Base-by-base conservation (phyloP, 129 eudicot genomes). In the Oenanthe sinensis region DNA sequence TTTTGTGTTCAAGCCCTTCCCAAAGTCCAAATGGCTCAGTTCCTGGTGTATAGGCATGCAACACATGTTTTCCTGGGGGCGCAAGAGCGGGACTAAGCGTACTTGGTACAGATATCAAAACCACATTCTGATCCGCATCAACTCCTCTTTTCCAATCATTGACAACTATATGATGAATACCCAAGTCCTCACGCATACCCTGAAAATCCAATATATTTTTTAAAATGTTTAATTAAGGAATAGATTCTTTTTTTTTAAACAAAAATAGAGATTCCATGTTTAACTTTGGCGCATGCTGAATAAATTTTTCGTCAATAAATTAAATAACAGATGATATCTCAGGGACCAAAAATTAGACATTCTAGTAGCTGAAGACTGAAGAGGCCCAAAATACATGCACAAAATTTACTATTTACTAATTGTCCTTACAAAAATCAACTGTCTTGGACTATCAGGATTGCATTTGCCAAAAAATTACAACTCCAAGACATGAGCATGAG, bases 101-200 rank as follows among this genome's bases (percentile, higher is more conserved):
- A 79, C 91, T 94, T 1, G 97, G 98, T 55, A 94, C 92, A 43
- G 98, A 94, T 83, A 94, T 90, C 83, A 94, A 84, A 80, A 94
- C 98, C 48, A 94, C 98, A 72, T 94, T 94, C 85, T 94, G 97
- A 86, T 94, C 98, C 49, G 98, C 97, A 86, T 94, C 98, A 55
- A 94, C 98, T 82, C 98, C 98, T 73, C 96, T 87, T 30, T 74
- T 83, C 98, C 98, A 94, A 54, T 94, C 98, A 82, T 94, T 91
- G 67, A 94, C 98, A 81, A 94, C 97, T 79, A 94, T 91, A 78
- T 91, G 98, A 82, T 94, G 98, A 83, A 94, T 94, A 36, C 96
- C 98, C 75, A 94, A 82, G 85, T 91, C 98, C 65, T 91, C 94
- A 15, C 79, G 87, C 62, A 87, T 86, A 63, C 88, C 97, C 98